These are phyloP conservation scores for Lyophyllum semitale DNA, from an alignment of 768 basidiomycete genomes.

Conservation along the genomic window DNA sequence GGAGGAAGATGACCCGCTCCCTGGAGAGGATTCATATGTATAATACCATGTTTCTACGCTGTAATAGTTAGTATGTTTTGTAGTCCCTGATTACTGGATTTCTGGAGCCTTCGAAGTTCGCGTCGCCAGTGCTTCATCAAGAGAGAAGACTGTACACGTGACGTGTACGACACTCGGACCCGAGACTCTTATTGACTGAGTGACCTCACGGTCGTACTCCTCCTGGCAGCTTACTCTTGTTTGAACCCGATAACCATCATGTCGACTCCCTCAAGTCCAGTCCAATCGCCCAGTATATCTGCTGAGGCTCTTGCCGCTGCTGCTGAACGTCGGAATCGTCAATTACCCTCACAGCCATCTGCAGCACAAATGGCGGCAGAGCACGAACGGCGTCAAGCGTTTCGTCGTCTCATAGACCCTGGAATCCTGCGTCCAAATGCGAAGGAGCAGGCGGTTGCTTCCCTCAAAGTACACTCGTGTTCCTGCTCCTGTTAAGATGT, in stretches of 20 bases:
- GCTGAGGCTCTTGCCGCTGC: slow-evolving; percentile 43
- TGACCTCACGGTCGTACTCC: neutral
- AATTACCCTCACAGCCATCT: slow-evolving; percentile 33
- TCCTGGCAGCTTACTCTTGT: neutral
- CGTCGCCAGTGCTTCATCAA: too few species aligned
- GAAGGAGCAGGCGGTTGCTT: slow-evolving; percentile 55
- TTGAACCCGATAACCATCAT: slow-evolving; percentile 3
- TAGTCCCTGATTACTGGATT: neutral
- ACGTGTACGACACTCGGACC: neutral
- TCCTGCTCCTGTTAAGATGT: slow-evolving; percentile 17
- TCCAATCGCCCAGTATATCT: slow-evolving; percentile 24
- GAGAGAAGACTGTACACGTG: too few species aligned
- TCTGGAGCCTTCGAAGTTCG: too few species aligned
- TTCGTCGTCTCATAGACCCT: slow-evolving; percentile 77
- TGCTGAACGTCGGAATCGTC: slow-evolving; percentile 42
- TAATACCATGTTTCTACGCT: neutral
- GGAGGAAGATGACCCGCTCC: neutral
- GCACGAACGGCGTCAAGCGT: slow-evolving; percentile 68
- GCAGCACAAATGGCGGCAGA: slow-evolving; percentile 46
- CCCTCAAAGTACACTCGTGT: slow-evolving; percentile 57
- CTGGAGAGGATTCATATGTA: slow-evolving; percentile 6
- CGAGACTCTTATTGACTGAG: neutral
- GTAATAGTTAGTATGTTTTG: neutral
- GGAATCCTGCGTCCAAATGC: slow-evolving; percentile 76
- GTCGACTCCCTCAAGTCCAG: slow-evolving; percentile 4